These are phyloP conservation scores for Kregervanrija fluxuum DNA, from an alignment of 805 yeast genomes.

Conservation along the genomic window DNA sequence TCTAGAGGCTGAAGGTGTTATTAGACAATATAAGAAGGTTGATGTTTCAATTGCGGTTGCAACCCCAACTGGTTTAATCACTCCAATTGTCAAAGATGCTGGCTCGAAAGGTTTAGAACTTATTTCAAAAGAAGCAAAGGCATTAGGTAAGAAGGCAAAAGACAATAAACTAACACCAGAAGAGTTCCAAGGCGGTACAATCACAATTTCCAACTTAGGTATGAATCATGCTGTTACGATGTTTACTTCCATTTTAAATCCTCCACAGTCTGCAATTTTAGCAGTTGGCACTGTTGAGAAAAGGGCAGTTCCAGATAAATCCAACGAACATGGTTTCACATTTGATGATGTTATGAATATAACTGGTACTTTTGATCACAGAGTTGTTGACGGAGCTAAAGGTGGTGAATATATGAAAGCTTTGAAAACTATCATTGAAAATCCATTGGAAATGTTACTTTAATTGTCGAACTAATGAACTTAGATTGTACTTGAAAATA, in stretches of 20 bases:
- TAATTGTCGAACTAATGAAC: slow-evolving; percentile 27
- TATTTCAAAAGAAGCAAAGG: slow-evolving; percentile 82
- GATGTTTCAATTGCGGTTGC: slow-evolving; percentile 99
- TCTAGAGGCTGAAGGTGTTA: slow-evolving; percentile 82
- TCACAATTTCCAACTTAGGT: slow-evolving; percentile 97
- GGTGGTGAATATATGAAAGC: slow-evolving; percentile 97
- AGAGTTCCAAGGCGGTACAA: slow-evolving; percentile 99
- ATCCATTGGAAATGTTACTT: slow-evolving; percentile 89
- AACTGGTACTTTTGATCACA: slow-evolving; percentile 97
- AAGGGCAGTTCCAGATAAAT: slow-evolving; percentile 87
- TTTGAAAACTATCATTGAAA: slow-evolving; percentile 84
- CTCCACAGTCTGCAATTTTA: slow-evolving; percentile 91
- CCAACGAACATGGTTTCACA: slow-evolving; percentile 83
- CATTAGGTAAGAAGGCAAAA: slow-evolving; percentile 93
- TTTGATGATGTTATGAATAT: slow-evolving; percentile 87
- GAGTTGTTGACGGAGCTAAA: slow-evolving; percentile 92
- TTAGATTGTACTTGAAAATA: too few relatives aligned
- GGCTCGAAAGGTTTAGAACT: slow-evolving; percentile 77
- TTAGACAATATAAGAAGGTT: slow-evolving; percentile 85
- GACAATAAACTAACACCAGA: slow-evolving; percentile 88
- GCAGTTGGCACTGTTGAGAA: slow-evolving; percentile 93
- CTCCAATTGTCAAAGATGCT: slow-evolving; percentile 91
- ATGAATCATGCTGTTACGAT: slow-evolving; percentile 91
- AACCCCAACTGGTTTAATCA: slow-evolving; percentile 93
- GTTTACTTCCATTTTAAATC: slow-evolving; percentile 96